Evolutionary conservation across 2,329 filamentous ascomycete genomes (phyloP).

Genomic region (Alternaria brassicicola): DNA sequence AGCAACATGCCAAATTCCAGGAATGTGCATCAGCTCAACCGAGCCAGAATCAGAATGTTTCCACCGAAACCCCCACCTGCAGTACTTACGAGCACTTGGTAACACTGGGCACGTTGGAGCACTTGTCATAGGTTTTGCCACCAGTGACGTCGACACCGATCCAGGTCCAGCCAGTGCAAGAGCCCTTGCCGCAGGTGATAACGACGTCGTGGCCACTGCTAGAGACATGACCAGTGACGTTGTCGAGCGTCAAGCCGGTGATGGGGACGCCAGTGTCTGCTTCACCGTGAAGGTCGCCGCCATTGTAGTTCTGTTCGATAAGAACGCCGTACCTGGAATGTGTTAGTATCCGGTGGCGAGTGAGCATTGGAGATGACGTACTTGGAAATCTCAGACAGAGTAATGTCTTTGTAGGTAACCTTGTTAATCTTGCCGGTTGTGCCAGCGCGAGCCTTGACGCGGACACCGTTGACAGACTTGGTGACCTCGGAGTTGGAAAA

Average conservation of each 20-base stretch:
- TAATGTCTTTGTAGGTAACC: constrained; percentile 56
- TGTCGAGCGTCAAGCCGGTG: constrained; percentile 49
- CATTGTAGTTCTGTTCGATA: constrained; percentile 60
- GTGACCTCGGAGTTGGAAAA: constrained; percentile 57
- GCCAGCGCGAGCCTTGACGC: constrained; percentile 62
- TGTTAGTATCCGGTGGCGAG: neutral
- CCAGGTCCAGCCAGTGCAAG: constrained; percentile 63
- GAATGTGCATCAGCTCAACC: neutral
- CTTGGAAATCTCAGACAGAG: constrained; percentile 51
- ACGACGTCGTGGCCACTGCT: constrained; percentile 58
- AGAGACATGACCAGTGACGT: constrained; percentile 45
- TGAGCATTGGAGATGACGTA: neutral
- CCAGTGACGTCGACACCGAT: constrained; percentile 49
- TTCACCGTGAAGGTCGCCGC: constrained; percentile 50
- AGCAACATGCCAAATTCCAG: neutral
- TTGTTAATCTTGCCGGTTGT: constrained; percentile 59
- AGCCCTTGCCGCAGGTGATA: constrained; percentile 56
- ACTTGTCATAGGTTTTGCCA: constrained; percentile 46
- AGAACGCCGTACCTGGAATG: constrained; percentile 53
- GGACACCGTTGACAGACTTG: constrained; percentile 62
- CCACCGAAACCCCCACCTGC: neutral
- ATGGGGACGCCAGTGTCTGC: constrained; percentile 57
- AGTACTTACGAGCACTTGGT: constrained; percentile 24
- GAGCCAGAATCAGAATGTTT: neutral
- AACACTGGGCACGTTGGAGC: constrained; percentile 43